Evolutionary conservation across 495 filamentous ascomycete species (phyloP), one percentile per base, ranked within the genome.

Genomic region (Xylaria telfairii): DNA sequence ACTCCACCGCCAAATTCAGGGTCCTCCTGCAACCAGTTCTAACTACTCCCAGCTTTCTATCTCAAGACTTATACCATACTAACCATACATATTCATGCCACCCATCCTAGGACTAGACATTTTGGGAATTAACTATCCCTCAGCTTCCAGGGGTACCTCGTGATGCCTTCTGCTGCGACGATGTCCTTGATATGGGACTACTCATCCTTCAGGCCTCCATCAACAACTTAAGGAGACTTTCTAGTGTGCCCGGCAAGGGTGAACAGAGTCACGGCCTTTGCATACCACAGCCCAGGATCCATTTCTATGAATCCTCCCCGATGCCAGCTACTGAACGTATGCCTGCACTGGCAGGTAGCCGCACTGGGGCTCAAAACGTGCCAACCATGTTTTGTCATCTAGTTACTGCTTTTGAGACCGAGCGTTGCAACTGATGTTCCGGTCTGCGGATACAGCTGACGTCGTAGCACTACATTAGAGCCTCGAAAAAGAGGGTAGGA

Each of bases 361-460:
- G 39, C 68, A 49, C 68, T 57, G 51, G 68, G 61, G 61, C 24
- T 49, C 39, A 65, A 42, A 44, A 51, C 59, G 60, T 70, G 61
- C 59, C 47, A 49, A 26, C 37, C 61, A 59, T 57, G 56, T 70
- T 70, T 65, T 47, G 61, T 70, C 61, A 70, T 28, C 61, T 34
- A 44, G 19, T 70, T 64, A 37, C 68, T 54, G 26, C 49, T 57
- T 34, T 47, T 17, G 39, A 39, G 34, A 59, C 59, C 47, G 51
- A 69, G 24, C 57, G 46, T 63, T 69, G 41, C 57, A 63, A 63
- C 46, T 69, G 67, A 51, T 42, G 21, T 44, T 53, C 61, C 61
- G 47, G 60, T 65, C 60, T 57, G 68, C 68, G 44, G 61, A 65
- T 69, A 59, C 61, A 65, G 68, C 68, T 70, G 68, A 70, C 68